phyloP scores from a whole-genome alignment of 805 yeast genomes.

The Yamadazyma takamatsuzukensis region DNA sequence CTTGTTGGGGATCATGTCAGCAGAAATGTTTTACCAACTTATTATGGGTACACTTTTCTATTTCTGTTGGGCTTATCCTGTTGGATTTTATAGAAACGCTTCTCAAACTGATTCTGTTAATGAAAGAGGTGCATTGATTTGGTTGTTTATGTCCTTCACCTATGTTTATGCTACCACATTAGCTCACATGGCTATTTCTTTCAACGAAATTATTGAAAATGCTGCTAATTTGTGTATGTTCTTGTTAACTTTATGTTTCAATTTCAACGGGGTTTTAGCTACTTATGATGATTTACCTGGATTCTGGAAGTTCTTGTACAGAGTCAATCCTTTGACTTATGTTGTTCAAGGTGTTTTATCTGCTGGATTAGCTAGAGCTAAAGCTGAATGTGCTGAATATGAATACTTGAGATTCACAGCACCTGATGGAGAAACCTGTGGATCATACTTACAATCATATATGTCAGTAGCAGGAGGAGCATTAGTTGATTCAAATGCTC shows the following conservation, averaged over 20 bases:
- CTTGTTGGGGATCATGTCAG: conserved; percentile 35
- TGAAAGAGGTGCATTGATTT: conserved; percentile 36
- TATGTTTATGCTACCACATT: conserved; percentile 23
- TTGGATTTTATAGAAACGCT: conserved; percentile 47
- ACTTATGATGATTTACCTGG: conserved; percentile 33
- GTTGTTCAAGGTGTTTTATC: conserved; percentile 51
- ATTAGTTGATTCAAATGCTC: conserved; percentile 37
- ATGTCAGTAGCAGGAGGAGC: conserved; percentile 41
- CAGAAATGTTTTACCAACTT: conserved; percentile 48
- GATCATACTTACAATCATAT: conserved; percentile 21
- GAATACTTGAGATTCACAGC: conserved; percentile 21
- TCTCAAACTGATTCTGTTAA: conserved; percentile 36
- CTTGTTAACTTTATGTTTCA: conserved; percentile 31
- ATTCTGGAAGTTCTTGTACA: conserved; percentile 72
- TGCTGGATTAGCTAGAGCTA: conserved; percentile 23
- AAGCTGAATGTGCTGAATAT: conserved; percentile 31
- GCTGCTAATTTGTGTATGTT: conserved; percentile 30
- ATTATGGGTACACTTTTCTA: conserved; percentile 38
- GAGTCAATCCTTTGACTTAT: conserved; percentile 64
- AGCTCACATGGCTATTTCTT: conserved; percentile 28
- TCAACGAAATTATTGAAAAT: conserved; percentile 29
- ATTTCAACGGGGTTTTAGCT: conserved; percentile 35
- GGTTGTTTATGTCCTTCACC: conserved; percentile 26
- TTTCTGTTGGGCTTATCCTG: conserved; percentile 63
- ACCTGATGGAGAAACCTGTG: conserved; percentile 24